Evolutionary conservation across 495 filamentous ascomycete species (phyloP), one percentile per base, ranked within the genome.

Genomic region (Podospora bellae-mahoneyi): DNA sequence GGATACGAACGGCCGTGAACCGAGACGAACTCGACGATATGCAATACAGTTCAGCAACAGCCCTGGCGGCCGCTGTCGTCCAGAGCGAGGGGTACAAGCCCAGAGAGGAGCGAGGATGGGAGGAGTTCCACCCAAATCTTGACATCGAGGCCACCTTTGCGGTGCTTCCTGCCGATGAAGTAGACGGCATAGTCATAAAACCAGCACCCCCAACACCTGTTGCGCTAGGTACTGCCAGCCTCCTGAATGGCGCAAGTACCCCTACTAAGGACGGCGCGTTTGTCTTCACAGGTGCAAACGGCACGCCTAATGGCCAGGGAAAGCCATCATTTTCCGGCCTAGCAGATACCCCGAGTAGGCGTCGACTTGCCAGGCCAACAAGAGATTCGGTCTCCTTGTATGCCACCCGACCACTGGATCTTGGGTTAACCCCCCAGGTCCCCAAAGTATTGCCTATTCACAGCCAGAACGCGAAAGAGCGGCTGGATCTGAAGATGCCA

Each of bases 81-180:
- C 91, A 94, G 70, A 93, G 89, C 68, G 94, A 97, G 80, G 93
- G 93, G 18, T 97, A 97, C 79, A 98, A 99, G 75, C 95, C 95
- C 3, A 85, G 95, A 66, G 95, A 99, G 77, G 95, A 99, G 78
- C 89, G 94, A 65, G 91, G 92, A 16, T 99, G 94, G 91, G 92
- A 96, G 73, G 96, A 98, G 78, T 98, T 97, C 65, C 95, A 99
- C 77, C 93, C 91, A 15, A 90, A 97, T 72, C 85, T 99, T 44
- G 94, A 98, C 77, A 91, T 96, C 67, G 92, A 95, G 60, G 84
- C 84, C 30, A 85, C 83, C 19, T 88, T 98, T 62, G 87, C 87
- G 54, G 82, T 97, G 2, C 95, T 94, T 76, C 86, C 84, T 53
- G 86, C 93, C 9, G 87, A 94, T 67, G 91, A 97, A 62, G 91